Base-by-base conservation (phyloP, 208 protist species). In the Acanthamoeba sp. region DNA sequence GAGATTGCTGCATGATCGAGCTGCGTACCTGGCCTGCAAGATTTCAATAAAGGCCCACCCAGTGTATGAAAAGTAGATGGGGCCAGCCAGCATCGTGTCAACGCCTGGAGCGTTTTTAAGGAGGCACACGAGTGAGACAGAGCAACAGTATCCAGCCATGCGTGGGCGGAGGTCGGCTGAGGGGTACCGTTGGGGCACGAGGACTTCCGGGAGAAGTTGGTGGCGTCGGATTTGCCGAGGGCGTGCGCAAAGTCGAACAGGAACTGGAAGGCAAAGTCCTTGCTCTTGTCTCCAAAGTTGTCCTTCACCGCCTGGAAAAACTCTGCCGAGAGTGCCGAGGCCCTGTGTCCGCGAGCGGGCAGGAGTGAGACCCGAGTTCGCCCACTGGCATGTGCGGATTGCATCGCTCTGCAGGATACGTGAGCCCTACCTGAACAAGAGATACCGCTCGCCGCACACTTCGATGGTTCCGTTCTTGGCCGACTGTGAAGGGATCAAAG, bases 21-120 rank as follows among this genome's bases (percentile, higher is more conserved):
- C n/a, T n/a, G n/a, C 48, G 48, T 52, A 76, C 66, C 66, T 32
- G 29, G 66, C 66, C 36, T 76, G 66, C 18, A 76, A 29, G 7
- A 76, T 76, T 12, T 76, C 66, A 32, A 76, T 76, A 32, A 76
- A 76, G 34, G 66, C 66, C 66, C 66, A 76, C 34, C 66, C 66
- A 10, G 66, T 76, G 66, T 76, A 76, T 18, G 66, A 76, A 36
- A 76, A 76, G 22, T 76, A 76, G 66, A 76, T 29, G 20, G 66
- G 66, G 2, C 66, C 66, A 20, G 66, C 66, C 66, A 76, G 66
- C 66, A 40, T 76, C 34, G 66, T 76, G n/a, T 76, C 66, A 32
- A 76, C 34, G 5, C 66, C 66, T 76, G 66, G 16, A 20, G 48
- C 10, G 48, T 55, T 16, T 55, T 20, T 6, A 55, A 16, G 48